Evolutionary conservation across 805 yeast genomes (phyloP).

Genomic region (Ogataea zsoltii): DNA sequence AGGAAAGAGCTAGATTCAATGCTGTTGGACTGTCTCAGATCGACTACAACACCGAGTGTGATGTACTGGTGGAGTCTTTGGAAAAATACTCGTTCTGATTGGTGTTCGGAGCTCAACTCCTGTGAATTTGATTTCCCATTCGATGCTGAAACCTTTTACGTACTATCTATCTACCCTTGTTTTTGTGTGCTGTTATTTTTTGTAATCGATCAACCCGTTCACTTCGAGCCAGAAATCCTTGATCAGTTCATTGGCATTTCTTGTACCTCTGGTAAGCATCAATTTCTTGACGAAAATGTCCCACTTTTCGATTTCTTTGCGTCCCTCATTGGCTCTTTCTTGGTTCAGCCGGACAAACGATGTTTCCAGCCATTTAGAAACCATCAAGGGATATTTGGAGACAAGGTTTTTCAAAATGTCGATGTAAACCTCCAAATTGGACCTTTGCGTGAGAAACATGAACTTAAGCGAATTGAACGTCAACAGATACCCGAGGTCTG

Average conservation of each 20-base stretch:
- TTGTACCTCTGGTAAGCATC: constrained; percentile 62
- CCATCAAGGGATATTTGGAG: constrained; percentile 38
- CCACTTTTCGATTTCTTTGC: constrained; percentile 32
- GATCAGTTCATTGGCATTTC: constrained; percentile 56
- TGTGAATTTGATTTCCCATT: neutral
- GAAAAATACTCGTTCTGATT: constrained; percentile 34
- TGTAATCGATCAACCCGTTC: constrained; percentile 54
- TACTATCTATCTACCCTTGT: neutral
- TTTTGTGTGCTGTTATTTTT: constrained; percentile 6
- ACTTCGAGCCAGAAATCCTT: constrained; percentile 65
- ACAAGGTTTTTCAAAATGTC: constrained; percentile 47
- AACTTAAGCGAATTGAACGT: constrained; percentile 42
- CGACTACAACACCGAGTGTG: constrained; percentile 61
- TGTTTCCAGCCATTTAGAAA: constrained; percentile 48
- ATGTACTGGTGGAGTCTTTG: constrained; percentile 50
- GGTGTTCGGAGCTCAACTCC: neutral
- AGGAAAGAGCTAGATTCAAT: constrained; percentile 72
- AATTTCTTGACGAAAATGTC: constrained; percentile 55
- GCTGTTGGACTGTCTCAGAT: constrained; percentile 54
- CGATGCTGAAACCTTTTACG: neutral
- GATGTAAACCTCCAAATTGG: constrained; percentile 59
- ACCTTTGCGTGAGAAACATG: constrained; percentile 53
- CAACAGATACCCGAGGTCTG: constrained; percentile 32
- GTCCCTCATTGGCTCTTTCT: constrained; percentile 25
- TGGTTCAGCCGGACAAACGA: constrained; percentile 32